Conservation (phyloP, 768 basidiomycete genomes). For the Suillus lakei region DNA sequence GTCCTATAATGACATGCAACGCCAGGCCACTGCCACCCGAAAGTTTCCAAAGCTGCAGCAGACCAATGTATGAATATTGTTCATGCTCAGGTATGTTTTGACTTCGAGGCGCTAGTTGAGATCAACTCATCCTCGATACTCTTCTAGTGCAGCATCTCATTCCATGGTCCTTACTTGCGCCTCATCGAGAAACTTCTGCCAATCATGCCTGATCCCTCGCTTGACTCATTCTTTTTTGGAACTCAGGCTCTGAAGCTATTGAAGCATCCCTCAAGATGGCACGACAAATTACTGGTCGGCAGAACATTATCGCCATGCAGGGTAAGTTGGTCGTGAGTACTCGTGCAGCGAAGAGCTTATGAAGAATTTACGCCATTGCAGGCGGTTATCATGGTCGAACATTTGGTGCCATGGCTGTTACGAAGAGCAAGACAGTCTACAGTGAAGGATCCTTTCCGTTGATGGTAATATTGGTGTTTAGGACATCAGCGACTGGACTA, state of each 20-base stretch:
- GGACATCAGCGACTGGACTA: background rate
- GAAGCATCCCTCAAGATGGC: slow-evolving; percentile 92
- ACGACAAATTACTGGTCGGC: slow-evolving; percentile 73
- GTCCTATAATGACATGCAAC: background rate
- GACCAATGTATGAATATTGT: slow-evolving; percentile 83
- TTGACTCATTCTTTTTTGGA: slow-evolving; percentile 98
- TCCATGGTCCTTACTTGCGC: slow-evolving; percentile 83
- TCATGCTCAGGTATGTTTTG: slow-evolving; percentile 66
- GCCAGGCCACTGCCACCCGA: slow-evolving; percentile 85
- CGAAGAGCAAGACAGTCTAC: slow-evolving; percentile 93
- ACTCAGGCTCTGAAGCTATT: slow-evolving; percentile 92
- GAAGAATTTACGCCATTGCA: slow-evolving; percentile 22
- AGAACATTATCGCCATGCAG: slow-evolving; percentile 93
- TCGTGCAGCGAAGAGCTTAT: background rate
- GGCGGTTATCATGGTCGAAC: slow-evolving; percentile 93
- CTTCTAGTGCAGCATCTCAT: slow-evolving; percentile 84
- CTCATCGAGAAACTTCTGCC: slow-evolving; percentile 87
- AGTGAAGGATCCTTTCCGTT: slow-evolving; percentile 77
- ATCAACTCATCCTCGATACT: background rate
- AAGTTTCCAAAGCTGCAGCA: slow-evolving; percentile 86
- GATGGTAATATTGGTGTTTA: slow-evolving; percentile 60
- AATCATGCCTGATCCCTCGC: slow-evolving; percentile 86
- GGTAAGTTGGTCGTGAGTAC: slow-evolving; percentile 44
- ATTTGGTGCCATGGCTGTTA: slow-evolving; percentile 91
- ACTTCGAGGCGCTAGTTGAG: background rate